Conservation (phyloP, 2,329 filamentous ascomycete genomes). For the Erysiphe neolycopersici region DNA sequence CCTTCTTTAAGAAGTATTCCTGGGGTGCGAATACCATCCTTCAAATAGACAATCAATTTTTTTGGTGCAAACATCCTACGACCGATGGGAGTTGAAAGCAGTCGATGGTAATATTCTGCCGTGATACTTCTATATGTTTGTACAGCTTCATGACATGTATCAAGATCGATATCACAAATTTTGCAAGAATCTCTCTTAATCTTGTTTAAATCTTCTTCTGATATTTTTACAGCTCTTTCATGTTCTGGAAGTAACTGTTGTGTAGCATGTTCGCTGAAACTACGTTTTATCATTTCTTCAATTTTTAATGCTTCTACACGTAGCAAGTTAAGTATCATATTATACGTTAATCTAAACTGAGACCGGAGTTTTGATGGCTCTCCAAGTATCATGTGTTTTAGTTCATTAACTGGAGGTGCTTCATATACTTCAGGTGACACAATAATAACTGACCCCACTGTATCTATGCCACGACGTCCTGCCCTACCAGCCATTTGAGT, state of each 20-base stretch:
- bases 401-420: slow-evolving; percentile 56
- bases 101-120: slow-evolving; percentile 46
- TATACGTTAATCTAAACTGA: slow-evolving; percentile 93
- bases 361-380: slow-evolving; percentile 86
- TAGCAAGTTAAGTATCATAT: slow-evolving; percentile 93
- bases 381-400: slow-evolving; percentile 86
- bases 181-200: slow-evolving; percentile 65
- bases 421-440: slow-evolving; percentile 60
- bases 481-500: slow-evolving; percentile 96
- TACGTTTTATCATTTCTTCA: slow-evolving; percentile 99
- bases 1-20: slow-evolving; percentile 62
- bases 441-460: slow-evolving; percentile 82
- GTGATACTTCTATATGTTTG: slow-evolving; percentile 63
- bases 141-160: slow-evolving; percentile 54
- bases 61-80: slow-evolving; percentile 51
- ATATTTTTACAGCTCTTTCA: slow-evolving; percentile 77
- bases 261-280: slow-evolving; percentile 93
- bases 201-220: slow-evolving; percentile 74
- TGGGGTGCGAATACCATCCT: slow-evolving; percentile 57
- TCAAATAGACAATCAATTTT: slow-evolving; percentile 59
- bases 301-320: slow-evolving; percentile 94
- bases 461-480: slow-evolving; percentile 74
- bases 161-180: slow-evolving; percentile 57
- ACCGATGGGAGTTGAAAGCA: slow-evolving; percentile 59
- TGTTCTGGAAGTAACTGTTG: slow-evolving; percentile 86